phyloP scores from a whole-genome alignment of 2,329 filamentous ascomycete species.

The Arthrobotrys iridis region DNA sequence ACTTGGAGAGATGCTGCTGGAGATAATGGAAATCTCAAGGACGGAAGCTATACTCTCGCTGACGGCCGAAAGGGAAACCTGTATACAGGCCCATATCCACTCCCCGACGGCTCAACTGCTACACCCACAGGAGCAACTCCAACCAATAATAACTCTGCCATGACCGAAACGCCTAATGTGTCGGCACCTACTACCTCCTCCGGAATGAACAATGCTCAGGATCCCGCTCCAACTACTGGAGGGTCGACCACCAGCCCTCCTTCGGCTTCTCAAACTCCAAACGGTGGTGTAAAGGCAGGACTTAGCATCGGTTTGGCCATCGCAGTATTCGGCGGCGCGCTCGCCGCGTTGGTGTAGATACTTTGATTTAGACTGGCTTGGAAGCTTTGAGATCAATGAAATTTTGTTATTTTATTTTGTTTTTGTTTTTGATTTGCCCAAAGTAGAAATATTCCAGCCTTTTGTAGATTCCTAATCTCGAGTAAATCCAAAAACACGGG shows the following conservation, averaged over 20 bases:
- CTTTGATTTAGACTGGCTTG: not conserved
- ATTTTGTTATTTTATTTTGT: too few relatives aligned
- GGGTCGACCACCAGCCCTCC: constrained; percentile 6
- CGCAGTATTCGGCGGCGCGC: constrained; percentile 11
- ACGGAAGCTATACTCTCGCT: constrained; percentile 37
- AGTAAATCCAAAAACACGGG: too few relatives aligned
- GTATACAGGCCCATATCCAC: constrained; percentile 30
- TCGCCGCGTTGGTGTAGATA: constrained; percentile 18
- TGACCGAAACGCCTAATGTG: constrained; percentile 1
- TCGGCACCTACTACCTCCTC: not conserved
- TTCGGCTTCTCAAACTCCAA: constrained; percentile 22
- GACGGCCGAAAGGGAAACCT: constrained; percentile 38
- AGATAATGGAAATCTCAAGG: constrained; percentile 21
- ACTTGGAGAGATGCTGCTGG: constrained; percentile 36
- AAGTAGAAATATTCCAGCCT: too few relatives aligned
- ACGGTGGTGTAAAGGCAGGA: constrained; percentile 9
- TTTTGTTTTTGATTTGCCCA: too few relatives aligned
- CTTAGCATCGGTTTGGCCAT: constrained; percentile 7
- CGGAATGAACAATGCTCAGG: too few relatives aligned
- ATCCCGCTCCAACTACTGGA: not conserved
- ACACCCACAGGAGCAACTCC: not conserved
- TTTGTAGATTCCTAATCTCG: too few relatives aligned
- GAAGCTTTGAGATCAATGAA: too few relatives aligned
- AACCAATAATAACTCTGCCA: not conserved
- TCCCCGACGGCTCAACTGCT: constrained; percentile 12